These are phyloP conservation scores for Eragrostis tef DNA, from an alignment of 202 grass and related monocot genomes.

Conservation along the genomic window DNA sequence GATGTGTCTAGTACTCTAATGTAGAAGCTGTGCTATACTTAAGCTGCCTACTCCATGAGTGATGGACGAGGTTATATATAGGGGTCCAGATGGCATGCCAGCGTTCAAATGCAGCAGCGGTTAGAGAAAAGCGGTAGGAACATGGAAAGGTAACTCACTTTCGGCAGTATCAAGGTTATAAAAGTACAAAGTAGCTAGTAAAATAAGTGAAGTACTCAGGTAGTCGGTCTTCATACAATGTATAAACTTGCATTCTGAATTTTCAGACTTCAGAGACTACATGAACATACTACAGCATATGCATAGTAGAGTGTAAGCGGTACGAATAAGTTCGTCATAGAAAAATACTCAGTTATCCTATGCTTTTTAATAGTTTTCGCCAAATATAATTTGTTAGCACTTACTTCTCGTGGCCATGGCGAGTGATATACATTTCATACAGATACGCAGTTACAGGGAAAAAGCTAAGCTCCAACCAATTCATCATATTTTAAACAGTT, in stretches of 20 bases:
- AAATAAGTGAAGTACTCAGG: constrained; percentile 1
- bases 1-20: neutral
- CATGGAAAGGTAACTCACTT: constrained; percentile 41
- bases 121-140: constrained; percentile 17
- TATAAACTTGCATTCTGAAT: neutral
- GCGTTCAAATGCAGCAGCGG: neutral
- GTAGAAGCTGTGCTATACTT: neutral
- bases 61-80: constrained; percentile 31
- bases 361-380: neutral
- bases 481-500: neutral
- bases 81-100: neutral
- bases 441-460: neutral
- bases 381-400: neutral
- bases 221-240: constrained; percentile 3
- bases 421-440: too few relatives aligned
- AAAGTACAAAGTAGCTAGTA: constrained; percentile 1
- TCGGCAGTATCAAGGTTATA: constrained; percentile 44
- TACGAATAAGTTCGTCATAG: neutral
- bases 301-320: neutral
- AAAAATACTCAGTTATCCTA: neutral
- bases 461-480: neutral
- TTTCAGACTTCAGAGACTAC: neutral
- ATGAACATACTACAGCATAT: neutral
- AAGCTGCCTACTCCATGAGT: constrained; percentile 12
- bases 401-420: neutral